Evolutionary conservation across 2,329 filamentous ascomycete genomes (phyloP), one percentile per base, ranked within the genome.

Genomic region (Hymenoscyphus occultus): DNA sequence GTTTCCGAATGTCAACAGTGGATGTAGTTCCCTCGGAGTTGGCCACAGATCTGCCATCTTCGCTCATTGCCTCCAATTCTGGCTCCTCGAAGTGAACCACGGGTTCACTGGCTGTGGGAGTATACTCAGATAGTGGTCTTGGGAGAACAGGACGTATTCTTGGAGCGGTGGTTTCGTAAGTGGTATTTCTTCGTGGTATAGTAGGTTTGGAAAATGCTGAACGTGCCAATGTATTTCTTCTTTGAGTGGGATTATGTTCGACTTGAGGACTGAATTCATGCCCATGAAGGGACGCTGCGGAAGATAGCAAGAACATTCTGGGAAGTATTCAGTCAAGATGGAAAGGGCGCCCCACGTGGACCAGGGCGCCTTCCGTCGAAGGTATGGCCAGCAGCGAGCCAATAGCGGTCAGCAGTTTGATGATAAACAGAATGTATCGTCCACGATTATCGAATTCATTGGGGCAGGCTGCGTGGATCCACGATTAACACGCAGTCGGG

Each of bases 231-330:
- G 73, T 66, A 63, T 64, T 65, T 63, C 71, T 69, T 61, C 64
- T 70, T 19, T 69, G 64, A 31, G 65, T 54, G 42, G 65, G 60
- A 63, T 65, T 68, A 22, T 59, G 65, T 61, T 69, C 64, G 59
- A 28, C 12, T 65, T 70, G 63, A 19, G 56, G 56, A 64, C 51
- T 66, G 16, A 68, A 75, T 61, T 75, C 74, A 67, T 75, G 73
- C 5, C 66, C 65, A 58, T 74, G 74, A 45, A 73, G 67, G 39
- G 65, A 67, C 51, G 71, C 69, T 48, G 70, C 74, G 14, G 51
- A 61, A 6, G 70, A 72, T 61, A 75, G 72, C 39, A 75, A 59
- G 57, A 75, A 71, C 74, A 76, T 76, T 57, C 56, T 73, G 66
- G 62, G 14, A n/a, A 39, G 6, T 65, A 48, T 51, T 51, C 45